Base-by-base conservation (phyloP, 176 grass and related monocot genomes). In the Ensete ventricosum region DNA sequence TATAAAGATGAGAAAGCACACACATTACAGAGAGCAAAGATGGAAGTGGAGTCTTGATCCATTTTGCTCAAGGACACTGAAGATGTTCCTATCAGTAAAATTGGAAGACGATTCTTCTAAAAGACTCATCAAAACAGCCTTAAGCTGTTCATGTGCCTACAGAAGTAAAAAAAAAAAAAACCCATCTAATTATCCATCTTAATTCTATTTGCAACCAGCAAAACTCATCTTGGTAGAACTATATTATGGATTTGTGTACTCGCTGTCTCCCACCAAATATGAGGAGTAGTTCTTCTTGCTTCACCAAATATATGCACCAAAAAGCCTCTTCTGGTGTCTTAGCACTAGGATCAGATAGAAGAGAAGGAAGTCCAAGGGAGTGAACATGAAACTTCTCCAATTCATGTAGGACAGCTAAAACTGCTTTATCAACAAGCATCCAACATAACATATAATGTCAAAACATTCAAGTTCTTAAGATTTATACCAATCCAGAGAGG, bases 231-330 rank as follows among this genome's bases (percentile, higher is more conserved):
- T 78, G 16, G 50, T 23, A 53, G n/a, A 69, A 23, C 9, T 51
- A 53, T 17, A 57, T 43, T 11, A 63, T 8, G 8, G 20, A 29
- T 21, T 19, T 21, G 20, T 68, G 21, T 48, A 99, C 91, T 95
- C 76, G 95, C 96, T 73, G 91, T 99, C 84, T 99, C 96, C 95
- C 96, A 99, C 96, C 96, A 99, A 85, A 99, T 87, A 91, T 99
- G 96, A 9, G 96, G 96, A 19, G 88, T 95, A 78, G 96, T 88
- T 82, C 96, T 89, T 88, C 91, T 94, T 57, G 96, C 96, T 93
- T 99, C 96, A 83, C 91, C 88, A 84, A 99, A 99, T 72, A 99
- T 95, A 83, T 99, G 96, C 73, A 99, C 96, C 51, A 99, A 83
- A 23, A 23, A 82, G 96, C 96, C 85, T 99, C 96, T 87, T 99